Conservation (phyloP, 2,329 filamentous ascomycete genomes). For the Phyllosticta citrichinensis region DNA sequence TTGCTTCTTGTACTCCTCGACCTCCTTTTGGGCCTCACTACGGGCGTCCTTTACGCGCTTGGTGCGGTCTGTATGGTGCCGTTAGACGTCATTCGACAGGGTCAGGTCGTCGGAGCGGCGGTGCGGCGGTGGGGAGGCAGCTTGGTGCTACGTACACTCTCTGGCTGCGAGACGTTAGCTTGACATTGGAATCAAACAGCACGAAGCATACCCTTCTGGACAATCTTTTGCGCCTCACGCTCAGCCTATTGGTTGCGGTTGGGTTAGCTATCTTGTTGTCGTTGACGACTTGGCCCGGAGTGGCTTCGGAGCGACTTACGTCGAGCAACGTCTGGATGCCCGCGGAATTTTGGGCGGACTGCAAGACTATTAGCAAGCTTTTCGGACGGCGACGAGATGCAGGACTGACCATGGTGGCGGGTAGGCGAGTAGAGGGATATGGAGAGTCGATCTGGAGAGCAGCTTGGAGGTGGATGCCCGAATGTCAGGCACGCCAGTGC, state of each 20-base stretch:
- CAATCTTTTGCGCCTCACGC: constrained; percentile 97
- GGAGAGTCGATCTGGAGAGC: background rate
- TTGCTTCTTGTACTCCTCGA: constrained; percentile 77
- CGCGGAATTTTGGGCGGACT: constrained; percentile 97
- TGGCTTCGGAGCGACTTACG: constrained; percentile 46
- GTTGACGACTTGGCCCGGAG: constrained; percentile 17
- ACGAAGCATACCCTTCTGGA: constrained; percentile 68
- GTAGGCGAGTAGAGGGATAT: background rate
- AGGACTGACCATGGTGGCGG: constrained; percentile 9
- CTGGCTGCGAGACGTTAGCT: constrained; percentile 46
- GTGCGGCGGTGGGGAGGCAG: background rate
- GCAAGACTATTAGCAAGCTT: constrained; percentile 20
- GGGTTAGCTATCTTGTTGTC: constrained; percentile 26
- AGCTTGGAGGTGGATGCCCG: constrained; percentile 6
- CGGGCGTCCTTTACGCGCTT: constrained; percentile 96
- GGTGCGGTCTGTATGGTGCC: constrained; percentile 59
- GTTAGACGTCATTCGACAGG: constrained; percentile 14
- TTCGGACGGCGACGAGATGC: background rate
- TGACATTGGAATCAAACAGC: background rate
- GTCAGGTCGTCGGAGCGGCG: constrained; percentile 5
- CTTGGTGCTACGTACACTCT: constrained; percentile 57
- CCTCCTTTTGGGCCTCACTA: constrained; percentile 94
- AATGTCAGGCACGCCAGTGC: constrained; percentile 3
- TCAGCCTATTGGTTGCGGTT: constrained; percentile 57
- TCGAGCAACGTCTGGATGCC: constrained; percentile 98